Conservation (phyloP, 768 basidiomycete species). For the Pulveroboletus sp. region DNA sequence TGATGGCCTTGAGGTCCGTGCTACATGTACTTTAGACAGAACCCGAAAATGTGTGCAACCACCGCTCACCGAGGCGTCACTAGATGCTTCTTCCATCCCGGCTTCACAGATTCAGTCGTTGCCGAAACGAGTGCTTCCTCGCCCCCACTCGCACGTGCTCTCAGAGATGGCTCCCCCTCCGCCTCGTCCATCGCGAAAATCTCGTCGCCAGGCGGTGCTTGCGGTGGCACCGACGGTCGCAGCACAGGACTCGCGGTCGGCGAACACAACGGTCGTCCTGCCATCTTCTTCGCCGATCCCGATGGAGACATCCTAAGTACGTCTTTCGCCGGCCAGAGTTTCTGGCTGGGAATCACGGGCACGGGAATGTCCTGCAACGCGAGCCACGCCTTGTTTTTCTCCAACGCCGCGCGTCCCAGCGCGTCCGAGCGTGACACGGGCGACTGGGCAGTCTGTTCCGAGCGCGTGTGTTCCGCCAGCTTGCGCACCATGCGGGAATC, state of each 20-base stretch:
- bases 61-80: conserved; percentile 48
- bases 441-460: conserved; percentile 60
- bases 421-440: conserved; percentile 58
- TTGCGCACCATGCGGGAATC: conserved; percentile 59
- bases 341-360: conserved; percentile 40
- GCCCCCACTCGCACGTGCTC: conserved; percentile 3
- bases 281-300: conserved; percentile 14
- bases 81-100: conserved; percentile 46
- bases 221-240: conserved; percentile 11
- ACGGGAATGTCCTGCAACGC: conserved; percentile 62
- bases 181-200: conserved; percentile 83
- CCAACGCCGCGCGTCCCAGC: conserved; percentile 52
- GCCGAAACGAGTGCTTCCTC: background rate
- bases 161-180: conserved; percentile 36
- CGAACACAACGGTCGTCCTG: conserved; percentile 2
- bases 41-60: conserved; percentile 10
- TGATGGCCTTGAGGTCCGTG: conserved; percentile 79
- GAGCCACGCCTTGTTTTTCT: conserved; percentile 68
- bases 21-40: conserved; percentile 35
- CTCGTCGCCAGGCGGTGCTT: conserved; percentile 47
- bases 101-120: conserved; percentile 12
- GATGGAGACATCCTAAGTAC: conserved; percentile 33
- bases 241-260: conserved; percentile 23
- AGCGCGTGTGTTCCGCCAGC: conserved; percentile 54
- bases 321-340: conserved; percentile 21